Conservation (phyloP, 2,329 filamentous ascomycete genomes). For the Penicillium occitanis region DNA sequence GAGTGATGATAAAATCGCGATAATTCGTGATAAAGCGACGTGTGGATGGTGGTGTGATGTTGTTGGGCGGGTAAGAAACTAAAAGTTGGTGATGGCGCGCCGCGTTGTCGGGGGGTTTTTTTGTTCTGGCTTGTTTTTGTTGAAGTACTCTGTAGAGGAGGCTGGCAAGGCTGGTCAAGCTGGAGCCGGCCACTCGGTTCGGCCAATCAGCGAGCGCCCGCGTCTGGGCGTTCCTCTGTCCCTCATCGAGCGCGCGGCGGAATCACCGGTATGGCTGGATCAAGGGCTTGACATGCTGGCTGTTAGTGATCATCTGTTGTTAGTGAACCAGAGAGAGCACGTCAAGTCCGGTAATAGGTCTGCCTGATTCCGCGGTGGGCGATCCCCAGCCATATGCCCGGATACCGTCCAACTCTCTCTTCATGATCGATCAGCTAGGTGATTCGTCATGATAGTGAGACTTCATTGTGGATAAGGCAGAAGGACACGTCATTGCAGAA, state of each 20-base stretch:
- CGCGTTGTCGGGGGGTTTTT: constrained; percentile 14
- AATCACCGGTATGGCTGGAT: not conserved
- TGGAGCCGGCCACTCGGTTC: constrained; percentile 2
- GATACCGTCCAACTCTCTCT: not conserved
- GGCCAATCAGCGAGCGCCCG: constrained; percentile 18
- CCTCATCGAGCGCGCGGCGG: not conserved
- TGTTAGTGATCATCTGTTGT: not conserved
- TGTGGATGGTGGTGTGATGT: constrained; percentile 11
- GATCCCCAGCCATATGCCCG: not conserved
- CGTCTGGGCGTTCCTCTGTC: not conserved
- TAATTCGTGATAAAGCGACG: constrained; percentile 1
- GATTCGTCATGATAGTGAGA: not conserved
- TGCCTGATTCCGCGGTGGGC: not conserved
- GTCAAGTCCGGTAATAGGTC: not conserved
- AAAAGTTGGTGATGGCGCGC: not conserved
- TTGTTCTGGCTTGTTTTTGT: constrained; percentile 1
- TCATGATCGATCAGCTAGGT: not conserved
- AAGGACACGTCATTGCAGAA: not conserved
- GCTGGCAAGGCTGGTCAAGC: not conserved
- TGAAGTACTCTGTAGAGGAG: not conserved
- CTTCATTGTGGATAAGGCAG: not conserved
- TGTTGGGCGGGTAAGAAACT: constrained; percentile 2
- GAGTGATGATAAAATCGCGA: constrained; percentile 2
- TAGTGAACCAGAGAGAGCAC: not conserved
- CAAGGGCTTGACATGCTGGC: not conserved